A percentile compares a stretch with the other conserved stretches of the same genome.
These are phyloP conservation scores for Hypoxylon sp. DNA, from an alignment of 2,329 filamentous ascomycete genomes.

Conservation along the genomic window DNA sequence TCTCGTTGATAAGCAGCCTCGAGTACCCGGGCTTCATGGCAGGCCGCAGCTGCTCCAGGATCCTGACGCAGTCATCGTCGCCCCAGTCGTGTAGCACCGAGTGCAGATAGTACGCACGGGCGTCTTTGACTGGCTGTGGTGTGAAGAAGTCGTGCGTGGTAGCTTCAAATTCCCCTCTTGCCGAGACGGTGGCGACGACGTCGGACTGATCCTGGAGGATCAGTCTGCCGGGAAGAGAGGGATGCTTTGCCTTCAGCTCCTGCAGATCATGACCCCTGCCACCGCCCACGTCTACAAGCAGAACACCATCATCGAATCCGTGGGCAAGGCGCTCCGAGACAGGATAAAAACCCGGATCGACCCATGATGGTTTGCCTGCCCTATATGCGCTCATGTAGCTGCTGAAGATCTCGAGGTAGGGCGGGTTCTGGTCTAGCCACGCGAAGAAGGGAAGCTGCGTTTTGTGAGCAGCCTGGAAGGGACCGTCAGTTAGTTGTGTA, in stretches of 20 bases:
- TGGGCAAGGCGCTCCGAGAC: conserved; percentile 32
- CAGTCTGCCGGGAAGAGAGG: conserved; percentile 45
- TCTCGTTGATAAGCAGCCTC: conserved; percentile 53
- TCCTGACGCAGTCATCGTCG: conserved; percentile 45
- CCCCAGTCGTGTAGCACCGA: conserved; percentile 50
- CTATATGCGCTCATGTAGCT: conserved; percentile 51
- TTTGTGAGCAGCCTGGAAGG: conserved; percentile 49
- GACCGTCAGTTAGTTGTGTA: conserved; percentile 42
- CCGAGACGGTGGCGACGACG: conserved; percentile 29
- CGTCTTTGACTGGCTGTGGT: conserved; percentile 41
- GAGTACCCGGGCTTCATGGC: conserved; percentile 47
- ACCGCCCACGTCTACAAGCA: conserved; percentile 53
- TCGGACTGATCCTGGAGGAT: conserved; percentile 49
- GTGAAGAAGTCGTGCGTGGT: conserved; percentile 44
- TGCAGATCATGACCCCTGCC: conserved; percentile 50
- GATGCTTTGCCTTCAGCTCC: conserved; percentile 44
- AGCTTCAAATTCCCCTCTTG: conserved; percentile 17
- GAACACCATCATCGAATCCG: conserved; percentile 39
- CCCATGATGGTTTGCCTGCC: conserved; percentile 49
- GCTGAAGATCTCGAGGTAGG: conserved; percentile 46
- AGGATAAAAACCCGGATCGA: conserved; percentile 44
- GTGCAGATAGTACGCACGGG: conserved; percentile 44
- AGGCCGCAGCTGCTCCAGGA: conserved; percentile 44
- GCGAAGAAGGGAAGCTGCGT: conserved; percentile 48
- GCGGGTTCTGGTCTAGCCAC: conserved; percentile 48